phyloP scores from a whole-genome alignment of 768 basidiomycete genomes.

The Rhizopogon rudus region DNA sequence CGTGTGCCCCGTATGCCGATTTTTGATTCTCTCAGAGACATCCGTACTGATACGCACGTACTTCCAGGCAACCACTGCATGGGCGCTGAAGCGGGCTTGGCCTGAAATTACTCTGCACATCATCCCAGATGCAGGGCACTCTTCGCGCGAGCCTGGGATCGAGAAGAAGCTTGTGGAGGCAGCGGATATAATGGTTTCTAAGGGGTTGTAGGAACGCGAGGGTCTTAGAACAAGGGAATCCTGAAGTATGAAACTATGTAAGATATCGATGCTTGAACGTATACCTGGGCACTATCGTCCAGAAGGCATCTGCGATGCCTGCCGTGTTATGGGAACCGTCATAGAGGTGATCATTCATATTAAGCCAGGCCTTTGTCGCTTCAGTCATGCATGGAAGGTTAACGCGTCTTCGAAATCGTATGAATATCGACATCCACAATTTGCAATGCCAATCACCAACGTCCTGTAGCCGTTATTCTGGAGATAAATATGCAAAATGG shows the following conservation, averaged over 20 bases:
- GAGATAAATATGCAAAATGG: no score
- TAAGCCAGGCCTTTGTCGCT: no score
- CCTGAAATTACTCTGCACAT: conserved; percentile 74
- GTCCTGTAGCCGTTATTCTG: no score
- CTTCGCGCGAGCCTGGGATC: conserved; percentile 68
- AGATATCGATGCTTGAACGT: neutral
- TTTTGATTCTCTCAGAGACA: neutral
- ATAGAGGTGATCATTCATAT: no score
- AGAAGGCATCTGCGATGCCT: no score
- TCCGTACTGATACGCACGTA: neutral
- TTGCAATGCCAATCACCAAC: no score
- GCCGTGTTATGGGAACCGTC: no score
- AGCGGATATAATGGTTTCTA: conserved; percentile 11
- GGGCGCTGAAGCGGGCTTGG: conserved; percentile 75
- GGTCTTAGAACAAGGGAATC: neutral
- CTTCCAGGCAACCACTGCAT: conserved; percentile 69
- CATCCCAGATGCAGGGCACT: conserved; percentile 86
- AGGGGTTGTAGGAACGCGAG: neutral
- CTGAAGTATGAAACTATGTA: neutral
- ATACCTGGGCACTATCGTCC: neutral
- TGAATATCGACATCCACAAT: no score
- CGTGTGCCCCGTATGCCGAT: conserved; percentile 67
- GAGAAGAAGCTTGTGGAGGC: conserved; percentile 68
- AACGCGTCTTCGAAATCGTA: no score
- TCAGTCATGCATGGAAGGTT: no score